Conservation (phyloP, 495 filamentous ascomycete species). For the Platismatia glauca region DNA sequence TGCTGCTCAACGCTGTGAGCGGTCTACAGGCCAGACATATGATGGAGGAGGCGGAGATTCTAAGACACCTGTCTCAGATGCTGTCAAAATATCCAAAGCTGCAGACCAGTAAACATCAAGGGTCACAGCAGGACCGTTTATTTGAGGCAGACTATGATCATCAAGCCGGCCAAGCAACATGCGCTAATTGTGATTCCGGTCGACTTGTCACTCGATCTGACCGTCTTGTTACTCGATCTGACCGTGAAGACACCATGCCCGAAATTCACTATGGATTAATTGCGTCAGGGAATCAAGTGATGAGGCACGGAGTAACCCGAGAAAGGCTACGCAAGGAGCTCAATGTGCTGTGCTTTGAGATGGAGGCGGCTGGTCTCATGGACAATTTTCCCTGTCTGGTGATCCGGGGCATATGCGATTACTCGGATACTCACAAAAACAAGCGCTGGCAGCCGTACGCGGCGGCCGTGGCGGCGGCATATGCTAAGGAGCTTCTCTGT, state of each 20-base stretch:
- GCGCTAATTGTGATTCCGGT: slow-evolving; percentile 19
- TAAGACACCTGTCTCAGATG: slow-evolving; percentile 21
- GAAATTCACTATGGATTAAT: slow-evolving; percentile 30
- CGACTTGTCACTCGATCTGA: slow-evolving; percentile 19
- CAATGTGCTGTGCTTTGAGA: no score
- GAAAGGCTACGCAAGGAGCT: slow-evolving; percentile 25
- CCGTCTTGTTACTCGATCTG: no score
- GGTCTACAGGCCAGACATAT: slow-evolving; percentile 25
- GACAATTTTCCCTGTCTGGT: slow-evolving; percentile 22
- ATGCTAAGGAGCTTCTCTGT: slow-evolving; percentile 26
- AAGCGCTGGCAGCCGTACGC: slow-evolving; percentile 33
- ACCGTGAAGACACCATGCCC: slow-evolving; percentile 14
- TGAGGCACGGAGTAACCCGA: slow-evolving; percentile 28
- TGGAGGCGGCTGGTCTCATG: no score
- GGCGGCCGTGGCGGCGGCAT: slow-evolving; percentile 31
- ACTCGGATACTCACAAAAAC: slow-evolving; percentile 35
- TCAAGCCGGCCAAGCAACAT: slow-evolving; percentile 14
- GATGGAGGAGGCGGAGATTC: slow-evolving; percentile 12
- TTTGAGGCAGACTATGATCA: slow-evolving; percentile 30
- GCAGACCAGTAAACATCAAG: slow-evolving; percentile 15
- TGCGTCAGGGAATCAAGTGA: slow-evolving; percentile 31
- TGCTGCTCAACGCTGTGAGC: slow-evolving; percentile 26
- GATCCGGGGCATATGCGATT: slow-evolving; percentile 27
- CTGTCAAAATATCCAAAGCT: slow-evolving; percentile 22
- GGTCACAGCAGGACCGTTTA: slow-evolving; percentile 26